These are phyloP conservation scores for Debaryomyces singareniensis DNA, from an alignment of 1,139 yeast genomes.

Conservation along the genomic window DNA sequence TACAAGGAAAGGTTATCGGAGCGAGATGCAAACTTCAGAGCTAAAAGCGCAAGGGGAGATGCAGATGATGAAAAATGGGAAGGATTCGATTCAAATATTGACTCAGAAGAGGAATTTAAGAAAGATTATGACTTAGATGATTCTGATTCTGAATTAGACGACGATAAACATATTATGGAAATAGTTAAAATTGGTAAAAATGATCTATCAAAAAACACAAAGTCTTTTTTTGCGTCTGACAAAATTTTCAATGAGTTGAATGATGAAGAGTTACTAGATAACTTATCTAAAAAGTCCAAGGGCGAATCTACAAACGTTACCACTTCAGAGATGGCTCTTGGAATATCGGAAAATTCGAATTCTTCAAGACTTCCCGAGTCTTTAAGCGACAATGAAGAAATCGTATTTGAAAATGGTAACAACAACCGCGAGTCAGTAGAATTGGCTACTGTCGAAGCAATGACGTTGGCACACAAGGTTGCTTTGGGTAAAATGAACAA, in stretches of 20 bases:
- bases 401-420: slow-evolving; percentile 30
- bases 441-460: slow-evolving; percentile 89
- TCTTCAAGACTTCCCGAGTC: slow-evolving; percentile 8
- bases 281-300: slow-evolving; percentile 13
- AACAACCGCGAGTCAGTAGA: slow-evolving; percentile 62
- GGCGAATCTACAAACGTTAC: slow-evolving; percentile 2
- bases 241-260: slow-evolving; percentile 65
- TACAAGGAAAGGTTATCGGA: slow-evolving; percentile 74
- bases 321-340: slow-evolving; percentile 6
- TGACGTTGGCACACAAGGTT: slow-evolving; percentile 95
- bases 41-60: slow-evolving; percentile 77
- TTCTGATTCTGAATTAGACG: slow-evolving; percentile 47
- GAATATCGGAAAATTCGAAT: slow-evolving; percentile 15
- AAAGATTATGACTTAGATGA: slow-evolving; percentile 43
- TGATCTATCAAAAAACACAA: slow-evolving; percentile 65
- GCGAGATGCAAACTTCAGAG: slow-evolving; percentile 71
- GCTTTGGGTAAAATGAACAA: slow-evolving; percentile 84
- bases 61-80: slow-evolving; percentile 82
- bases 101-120: slow-evolving; percentile 32
- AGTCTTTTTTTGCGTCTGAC: slow-evolving; percentile 67
- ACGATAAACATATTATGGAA: slow-evolving; percentile 64
- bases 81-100: slow-evolving; percentile 55
- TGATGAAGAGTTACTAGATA: slow-evolving; percentile 34
- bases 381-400: slow-evolving; percentile 47
- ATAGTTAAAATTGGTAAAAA: slow-evolving; percentile 47